phyloP scores from a whole-genome alignment of 805 yeast species.

The Candida sakaeoensis region DNA sequence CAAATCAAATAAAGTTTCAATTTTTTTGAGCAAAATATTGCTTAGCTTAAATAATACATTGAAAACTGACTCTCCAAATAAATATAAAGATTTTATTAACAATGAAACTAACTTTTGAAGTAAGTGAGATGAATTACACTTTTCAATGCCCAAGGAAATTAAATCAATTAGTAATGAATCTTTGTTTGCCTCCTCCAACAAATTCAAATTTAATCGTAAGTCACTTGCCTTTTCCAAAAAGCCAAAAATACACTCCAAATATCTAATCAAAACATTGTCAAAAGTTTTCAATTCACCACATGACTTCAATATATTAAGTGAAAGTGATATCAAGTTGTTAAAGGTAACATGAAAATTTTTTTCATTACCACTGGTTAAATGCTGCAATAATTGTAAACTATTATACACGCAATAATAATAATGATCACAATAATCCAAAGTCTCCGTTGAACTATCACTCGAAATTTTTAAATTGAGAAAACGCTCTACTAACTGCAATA shows the following conservation, averaged over 20 bases:
- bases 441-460: constrained; percentile 16
- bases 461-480: constrained; percentile 36
- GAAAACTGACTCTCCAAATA: constrained; percentile 51
- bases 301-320: constrained; percentile 19
- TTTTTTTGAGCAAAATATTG: constrained; percentile 44
- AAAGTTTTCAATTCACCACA: constrained; percentile 12
- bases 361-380: constrained; percentile 57
- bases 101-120: constrained; percentile 48
- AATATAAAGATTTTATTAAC: constrained; percentile 47
- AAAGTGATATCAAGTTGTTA: constrained; percentile 34
- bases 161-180: constrained; percentile 39
- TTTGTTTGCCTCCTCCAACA: constrained; percentile 26
- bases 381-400: constrained; percentile 40
- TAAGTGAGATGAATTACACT: constrained; percentile 39
- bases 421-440: constrained; percentile 3
- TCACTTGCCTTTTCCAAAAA: constrained; percentile 29
- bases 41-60: constrained; percentile 53
- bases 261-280: constrained; percentile 27
- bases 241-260: constrained; percentile 24
- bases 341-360: constrained; percentile 45
- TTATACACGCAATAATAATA: constrained; percentile 28
- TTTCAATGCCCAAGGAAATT: constrained; percentile 46
- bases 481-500: constrained; percentile 43
- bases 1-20: constrained; percentile 27
- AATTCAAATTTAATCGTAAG: constrained; percentile 22